These are phyloP conservation scores for Taphrina confusa DNA, from an alignment of 1,139 yeast species.

Conservation along the genomic window DNA sequence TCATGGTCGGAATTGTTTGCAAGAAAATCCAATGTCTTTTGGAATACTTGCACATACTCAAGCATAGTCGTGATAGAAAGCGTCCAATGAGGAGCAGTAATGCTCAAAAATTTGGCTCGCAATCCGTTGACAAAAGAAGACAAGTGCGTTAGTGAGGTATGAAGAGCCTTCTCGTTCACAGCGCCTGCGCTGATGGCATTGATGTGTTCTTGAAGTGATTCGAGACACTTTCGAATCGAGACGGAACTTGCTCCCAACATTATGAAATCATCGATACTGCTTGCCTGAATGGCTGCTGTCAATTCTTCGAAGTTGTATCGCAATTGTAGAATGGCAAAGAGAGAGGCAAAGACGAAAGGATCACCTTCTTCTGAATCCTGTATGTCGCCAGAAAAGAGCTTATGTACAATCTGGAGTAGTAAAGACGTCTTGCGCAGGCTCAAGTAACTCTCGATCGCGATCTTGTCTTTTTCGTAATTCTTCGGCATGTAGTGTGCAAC, in stretches of 20 bases:
- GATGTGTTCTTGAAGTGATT: not conserved
- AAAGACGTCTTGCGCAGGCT: constrained; percentile 24
- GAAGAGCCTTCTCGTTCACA: too few relatives aligned
- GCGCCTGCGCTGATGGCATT: not conserved
- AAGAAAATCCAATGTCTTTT: too few relatives aligned
- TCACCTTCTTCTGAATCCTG: too few relatives aligned
- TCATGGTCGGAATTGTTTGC: too few relatives aligned
- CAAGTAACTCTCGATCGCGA: constrained; percentile 32
- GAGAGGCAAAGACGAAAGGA: too few relatives aligned
- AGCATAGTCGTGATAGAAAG: too few relatives aligned
- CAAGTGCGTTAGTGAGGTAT: too few relatives aligned
- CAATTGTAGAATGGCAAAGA: not conserved
- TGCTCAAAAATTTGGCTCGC: too few relatives aligned
- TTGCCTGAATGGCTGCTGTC: not conserved
- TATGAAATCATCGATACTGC: not conserved
- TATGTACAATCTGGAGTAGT: constrained; percentile 9
- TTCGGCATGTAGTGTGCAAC: constrained; percentile 37
- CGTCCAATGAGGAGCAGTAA: too few relatives aligned
- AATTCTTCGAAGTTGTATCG: not conserved
- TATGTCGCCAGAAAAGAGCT: too few relatives aligned
- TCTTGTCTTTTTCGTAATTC: constrained; percentile 29
- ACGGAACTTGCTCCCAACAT: not conserved
- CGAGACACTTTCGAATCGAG: not conserved
- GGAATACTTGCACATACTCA: too few relatives aligned
- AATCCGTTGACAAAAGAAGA: too few relatives aligned